phyloP scores from a whole-genome alignment of 345 rosid species.

The Aquilaria yunnanensis region DNA sequence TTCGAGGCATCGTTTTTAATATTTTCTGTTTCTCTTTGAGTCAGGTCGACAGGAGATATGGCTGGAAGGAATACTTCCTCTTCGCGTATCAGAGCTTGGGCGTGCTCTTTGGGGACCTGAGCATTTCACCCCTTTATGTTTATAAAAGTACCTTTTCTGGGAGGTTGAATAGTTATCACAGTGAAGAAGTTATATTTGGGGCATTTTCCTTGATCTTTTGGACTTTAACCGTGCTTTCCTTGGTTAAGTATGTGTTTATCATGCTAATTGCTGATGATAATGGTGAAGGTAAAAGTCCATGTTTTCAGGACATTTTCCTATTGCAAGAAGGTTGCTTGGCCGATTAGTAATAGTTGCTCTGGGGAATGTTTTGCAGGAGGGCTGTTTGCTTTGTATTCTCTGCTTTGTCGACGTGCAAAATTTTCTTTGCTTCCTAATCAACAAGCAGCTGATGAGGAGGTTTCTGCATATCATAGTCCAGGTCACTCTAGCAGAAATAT shows the following conservation, averaged over 20 bases:
- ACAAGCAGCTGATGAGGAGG: slow-evolving; percentile 92
- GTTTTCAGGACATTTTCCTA: not conserved
- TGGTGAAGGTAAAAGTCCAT: slow-evolving; percentile 62
- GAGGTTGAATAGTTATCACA: slow-evolving; percentile 40
- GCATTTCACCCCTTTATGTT: slow-evolving; percentile 84
- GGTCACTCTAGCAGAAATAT: slow-evolving; percentile 37
- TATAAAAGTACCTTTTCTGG: slow-evolving; percentile 78
- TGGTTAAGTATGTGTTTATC: slow-evolving; percentile 64
- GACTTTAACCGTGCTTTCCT: slow-evolving; percentile 70
- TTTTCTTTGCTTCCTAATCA: slow-evolving; percentile 83
- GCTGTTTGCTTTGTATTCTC: slow-evolving; percentile 72
- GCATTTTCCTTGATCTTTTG: slow-evolving; percentile 83
- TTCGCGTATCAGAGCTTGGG: slow-evolving; percentile 92
- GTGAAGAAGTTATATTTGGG: slow-evolving; percentile 70
- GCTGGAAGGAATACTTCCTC: slow-evolving; percentile 42
- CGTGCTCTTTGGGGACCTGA: slow-evolving; percentile 63
- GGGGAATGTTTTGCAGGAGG: slow-evolving; percentile 58
- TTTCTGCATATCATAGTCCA: slow-evolving; percentile 57
- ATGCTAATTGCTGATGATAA: slow-evolving; percentile 67
- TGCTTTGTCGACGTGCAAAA: slow-evolving; percentile 77
- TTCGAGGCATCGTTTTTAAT: no score
- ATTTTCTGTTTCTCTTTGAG: slow-evolving; percentile 11
- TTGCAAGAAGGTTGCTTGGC: not conserved
- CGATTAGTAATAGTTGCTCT: slow-evolving; percentile 12
- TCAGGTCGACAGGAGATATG: slow-evolving; percentile 56